Base-by-base conservation (phyloP, 192 early-diverging fungal genomes). In the Backusella circina region DNA sequence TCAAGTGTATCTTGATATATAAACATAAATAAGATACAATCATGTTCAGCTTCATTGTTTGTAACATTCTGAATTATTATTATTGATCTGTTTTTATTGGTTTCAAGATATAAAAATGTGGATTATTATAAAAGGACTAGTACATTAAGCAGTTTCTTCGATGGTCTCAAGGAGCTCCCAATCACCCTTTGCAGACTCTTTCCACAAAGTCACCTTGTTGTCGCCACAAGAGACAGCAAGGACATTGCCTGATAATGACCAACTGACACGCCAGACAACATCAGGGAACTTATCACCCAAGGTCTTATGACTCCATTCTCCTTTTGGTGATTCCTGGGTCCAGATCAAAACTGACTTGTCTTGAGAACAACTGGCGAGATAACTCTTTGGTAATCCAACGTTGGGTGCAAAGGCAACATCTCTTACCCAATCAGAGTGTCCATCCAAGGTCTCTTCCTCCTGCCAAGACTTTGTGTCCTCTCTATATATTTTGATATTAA, bases 241-340 rank as follows among this genome's bases (percentile, higher is more conserved):
- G 33, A 98, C 93, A 79, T 98, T 98, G 16, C 98, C 98, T 6
- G 95, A 90, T 73, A 93, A 81, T 28, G 94, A 96, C 98, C 98
- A 99, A 87, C 95, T 96, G 69, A 99, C 96, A 66, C 96, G 90
- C 98, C 98, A 99, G 39, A 99, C 94, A 9, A 97, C 98, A 85
- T 99, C 98, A 31, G 91, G 86, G 84, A 99, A 99, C 39, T 91
- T 89, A 12, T 93, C 93, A 23, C 84, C 77, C 30, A 98, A 88
- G 16, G 84, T 80, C 77, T 88, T 91, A 69, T 92, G 92, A 31
- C 73, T 89, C 96, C 96, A 99, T 74, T 87, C 82, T 16, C 87
- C 80, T 30, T 32, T 83, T 39, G 85, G 84, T 26, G 83, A 86
- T 44, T 97, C 94, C 79, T 98, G 92, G 3, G 93, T 96, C 96